phyloP scores from a whole-genome alignment of 2,329 filamentous ascomycete species.

The Talaromyces sp. region DNA sequence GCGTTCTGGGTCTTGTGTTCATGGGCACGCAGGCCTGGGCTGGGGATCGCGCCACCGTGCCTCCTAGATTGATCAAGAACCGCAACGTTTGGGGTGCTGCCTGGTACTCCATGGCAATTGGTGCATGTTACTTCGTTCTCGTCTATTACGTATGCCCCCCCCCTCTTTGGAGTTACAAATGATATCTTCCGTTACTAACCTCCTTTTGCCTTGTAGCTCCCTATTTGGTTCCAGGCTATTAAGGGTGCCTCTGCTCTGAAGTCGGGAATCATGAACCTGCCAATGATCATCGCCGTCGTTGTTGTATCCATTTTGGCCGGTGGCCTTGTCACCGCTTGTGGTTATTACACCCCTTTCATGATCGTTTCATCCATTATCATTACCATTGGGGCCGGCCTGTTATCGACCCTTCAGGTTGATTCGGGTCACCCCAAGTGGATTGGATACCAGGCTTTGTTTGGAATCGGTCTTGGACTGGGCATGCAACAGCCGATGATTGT shows the following conservation, averaged over 20 bases:
- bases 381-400: slow-evolving; percentile 38
- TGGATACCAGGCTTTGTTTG: slow-evolving; percentile 42
- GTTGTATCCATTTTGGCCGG: slow-evolving; percentile 37
- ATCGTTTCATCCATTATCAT: slow-evolving; percentile 35
- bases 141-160: slow-evolving; percentile 45
- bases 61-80: slow-evolving; percentile 48
- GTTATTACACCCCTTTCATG: slow-evolving; percentile 47
- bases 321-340: slow-evolving; percentile 32
- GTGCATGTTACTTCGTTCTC: slow-evolving; percentile 48
- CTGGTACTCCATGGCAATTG: slow-evolving; percentile 45
- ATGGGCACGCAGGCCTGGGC: slow-evolving; percentile 40
- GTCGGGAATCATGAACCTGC: slow-evolving; percentile 44
- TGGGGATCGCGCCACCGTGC: slow-evolving; percentile 48
- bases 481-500: slow-evolving; percentile 41
- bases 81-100: slow-evolving; percentile 47
- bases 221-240: slow-evolving; percentile 49
- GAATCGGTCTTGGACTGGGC: slow-evolving; percentile 40
- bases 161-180: no score
- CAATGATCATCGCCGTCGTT: slow-evolving; percentile 36
- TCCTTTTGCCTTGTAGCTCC: slow-evolving; percentile 34
- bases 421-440: slow-evolving; percentile 40
- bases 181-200: not conserved
- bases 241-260: slow-evolving; percentile 37
- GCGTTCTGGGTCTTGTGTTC: slow-evolving; percentile 51
- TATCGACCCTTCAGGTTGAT: slow-evolving; percentile 38